Evolutionary conservation across 805 yeast genomes (phyloP).

Genomic region (Brettanomyces naardenensis): DNA sequence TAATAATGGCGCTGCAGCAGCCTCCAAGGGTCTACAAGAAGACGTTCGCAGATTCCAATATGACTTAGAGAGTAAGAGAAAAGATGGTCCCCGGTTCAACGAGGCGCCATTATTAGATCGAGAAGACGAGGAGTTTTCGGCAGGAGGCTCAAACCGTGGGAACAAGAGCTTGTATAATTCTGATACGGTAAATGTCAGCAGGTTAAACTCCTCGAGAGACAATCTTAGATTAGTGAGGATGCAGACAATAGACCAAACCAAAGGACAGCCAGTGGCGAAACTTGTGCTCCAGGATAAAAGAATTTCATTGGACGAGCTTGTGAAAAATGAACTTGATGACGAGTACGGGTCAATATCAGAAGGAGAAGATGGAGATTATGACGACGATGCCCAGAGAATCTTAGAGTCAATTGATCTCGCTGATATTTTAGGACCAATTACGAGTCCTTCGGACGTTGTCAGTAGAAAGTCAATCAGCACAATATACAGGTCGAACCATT

Average conservation of each 20-base stretch:
- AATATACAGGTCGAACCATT: constrained; percentile 52
- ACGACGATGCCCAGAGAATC: constrained; percentile 30
- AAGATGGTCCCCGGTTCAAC: constrained; percentile 4
- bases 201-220: constrained; percentile 17
- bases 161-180: constrained; percentile 21
- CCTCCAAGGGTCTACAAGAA: constrained; percentile 8
- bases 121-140: constrained; percentile 9
- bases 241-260: constrained; percentile 10
- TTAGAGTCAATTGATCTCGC: constrained; percentile 44
- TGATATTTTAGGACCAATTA: constrained; percentile 65
- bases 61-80: constrained; percentile 11
- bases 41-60: constrained; percentile 20
- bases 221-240: constrained; percentile 15
- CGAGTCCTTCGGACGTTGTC: constrained; percentile 72
- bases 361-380: constrained; percentile 15
- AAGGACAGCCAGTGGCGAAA: constrained; percentile 14
- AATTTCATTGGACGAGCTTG: constrained; percentile 17
- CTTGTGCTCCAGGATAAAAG: constrained; percentile 20
- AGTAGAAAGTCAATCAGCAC: constrained; percentile 60
- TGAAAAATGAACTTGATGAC: constrained; percentile 18
- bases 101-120: constrained; percentile 6
- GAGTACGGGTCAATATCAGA: constrained; percentile 7
- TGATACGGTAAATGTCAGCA: constrained; percentile 17
- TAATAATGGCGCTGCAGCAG: background rate
- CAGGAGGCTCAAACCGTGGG: constrained; percentile 24